Conservation (phyloP, 495 filamentous ascomycete species). For the Aspergillus cristatus region DNA sequence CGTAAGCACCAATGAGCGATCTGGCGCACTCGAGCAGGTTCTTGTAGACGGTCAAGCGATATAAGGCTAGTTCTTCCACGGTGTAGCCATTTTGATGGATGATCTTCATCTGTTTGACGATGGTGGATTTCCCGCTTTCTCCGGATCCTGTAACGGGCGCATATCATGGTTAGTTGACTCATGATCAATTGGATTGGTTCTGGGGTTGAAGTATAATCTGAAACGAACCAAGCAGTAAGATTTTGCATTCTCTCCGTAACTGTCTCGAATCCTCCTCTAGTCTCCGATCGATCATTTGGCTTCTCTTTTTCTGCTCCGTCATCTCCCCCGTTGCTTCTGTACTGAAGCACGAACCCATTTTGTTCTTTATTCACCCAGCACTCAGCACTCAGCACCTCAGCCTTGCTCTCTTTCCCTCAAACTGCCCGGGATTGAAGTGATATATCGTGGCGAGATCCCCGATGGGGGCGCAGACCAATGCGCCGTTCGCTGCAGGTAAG, state of each 20-base stretch:
- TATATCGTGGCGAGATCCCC: too few species aligned
- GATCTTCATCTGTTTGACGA: slow-evolving; percentile 99
- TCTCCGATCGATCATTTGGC: slow-evolving; percentile 84
- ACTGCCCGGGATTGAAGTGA: too few species aligned
- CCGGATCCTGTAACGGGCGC: slow-evolving; percentile 61
- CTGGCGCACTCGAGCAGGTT: slow-evolving; percentile 96
- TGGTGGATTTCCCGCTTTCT: slow-evolving; percentile 97
- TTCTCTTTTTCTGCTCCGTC: slow-evolving; percentile 80
- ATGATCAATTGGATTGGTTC: too few species aligned
- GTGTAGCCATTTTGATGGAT: slow-evolving; percentile 97
- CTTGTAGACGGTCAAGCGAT: slow-evolving; percentile 94
- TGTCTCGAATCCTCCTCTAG: slow-evolving; percentile 88
- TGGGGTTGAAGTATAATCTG: too few species aligned
- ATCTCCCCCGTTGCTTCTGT: slow-evolving; percentile 63
- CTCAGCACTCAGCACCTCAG: too few species aligned
- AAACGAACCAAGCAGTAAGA: slow-evolving; percentile 76
- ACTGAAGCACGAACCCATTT: slow-evolving; percentile 89
- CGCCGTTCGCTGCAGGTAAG: too few species aligned
- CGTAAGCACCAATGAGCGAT: slow-evolving; percentile 78
- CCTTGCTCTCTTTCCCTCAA: too few species aligned
- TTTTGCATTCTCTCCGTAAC: slow-evolving; percentile 96
- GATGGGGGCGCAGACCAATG: too few species aligned
- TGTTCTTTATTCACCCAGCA: slow-evolving; percentile 2
- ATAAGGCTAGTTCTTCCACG: slow-evolving; percentile 80
- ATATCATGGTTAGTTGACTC: slow-evolving; percentile 5